Evolutionary conservation across 208 protist species (phyloP).

Genomic region (Angomonas desouzai): DNA sequence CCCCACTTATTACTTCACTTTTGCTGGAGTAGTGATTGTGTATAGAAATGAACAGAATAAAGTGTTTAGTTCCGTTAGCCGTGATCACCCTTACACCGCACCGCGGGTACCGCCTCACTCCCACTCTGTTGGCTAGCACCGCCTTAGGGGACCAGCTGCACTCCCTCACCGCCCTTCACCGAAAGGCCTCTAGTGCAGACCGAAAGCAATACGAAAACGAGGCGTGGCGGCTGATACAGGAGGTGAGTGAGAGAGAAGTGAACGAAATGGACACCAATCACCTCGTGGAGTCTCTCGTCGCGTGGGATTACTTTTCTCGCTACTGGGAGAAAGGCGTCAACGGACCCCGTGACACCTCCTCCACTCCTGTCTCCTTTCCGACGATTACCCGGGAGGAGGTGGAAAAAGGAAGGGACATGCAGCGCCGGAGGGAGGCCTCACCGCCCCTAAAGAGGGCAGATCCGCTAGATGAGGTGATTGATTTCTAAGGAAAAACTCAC

Average conservation of each 20-base stretch:
- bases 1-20: too few relatives aligned
- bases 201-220: slow-evolving; percentile 22
- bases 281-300: slow-evolving; percentile 46
- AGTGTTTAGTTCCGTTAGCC: slow-evolving; percentile 2
- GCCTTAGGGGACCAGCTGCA: background rate
- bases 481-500: slow-evolving; percentile 26
- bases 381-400: slow-evolving; percentile 10
- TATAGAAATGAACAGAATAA: background rate
- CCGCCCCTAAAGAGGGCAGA: slow-evolving; percentile 15
- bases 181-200: slow-evolving; percentile 5
- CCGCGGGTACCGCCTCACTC: background rate
- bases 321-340: slow-evolving; percentile 59
- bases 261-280: slow-evolving; percentile 25
- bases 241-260: slow-evolving; percentile 30
- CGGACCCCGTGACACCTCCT: slow-evolving; percentile 23
- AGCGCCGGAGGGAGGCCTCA: background rate
- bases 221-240: slow-evolving; percentile 55
- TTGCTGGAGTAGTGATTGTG: too few relatives aligned
- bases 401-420: background rate
- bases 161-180: background rate
- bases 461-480: slow-evolving; percentile 23
- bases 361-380: slow-evolving; percentile 12
- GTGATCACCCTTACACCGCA: too few relatives aligned
- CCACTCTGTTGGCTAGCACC: background rate
- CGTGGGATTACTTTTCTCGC: slow-evolving; percentile 60